A percentile compares a stretch with the other conserved stretches of the same genome.
phyloP scores from a whole-genome alignment of 2,329 filamentous ascomycete species.

The Fusarium humuli region DNA sequence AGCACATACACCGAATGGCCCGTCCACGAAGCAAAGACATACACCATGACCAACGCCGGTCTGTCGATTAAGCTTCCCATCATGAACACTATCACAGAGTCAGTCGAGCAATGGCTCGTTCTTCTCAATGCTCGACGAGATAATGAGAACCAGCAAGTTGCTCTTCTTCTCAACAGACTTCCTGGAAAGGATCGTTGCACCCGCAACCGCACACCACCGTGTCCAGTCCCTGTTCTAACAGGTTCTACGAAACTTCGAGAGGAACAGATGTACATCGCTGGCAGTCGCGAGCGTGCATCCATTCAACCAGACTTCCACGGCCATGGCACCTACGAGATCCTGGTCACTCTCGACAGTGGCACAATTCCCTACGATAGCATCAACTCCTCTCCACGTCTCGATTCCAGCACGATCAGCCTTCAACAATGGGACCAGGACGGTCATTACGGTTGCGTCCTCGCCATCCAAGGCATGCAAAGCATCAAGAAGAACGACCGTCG shows the following conservation, averaged over 20 bases:
- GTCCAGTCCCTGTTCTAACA: slow-evolving; percentile 4
- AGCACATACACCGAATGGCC: slow-evolving; percentile 25
- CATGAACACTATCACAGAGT: slow-evolving; percentile 27
- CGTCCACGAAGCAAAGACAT: slow-evolving; percentile 24
- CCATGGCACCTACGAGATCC: slow-evolving; percentile 10
- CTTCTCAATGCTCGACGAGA: slow-evolving; percentile 24
- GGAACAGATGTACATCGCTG: slow-evolving; percentile 22
- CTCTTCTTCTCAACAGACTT: slow-evolving; percentile 3
- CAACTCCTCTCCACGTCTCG: slow-evolving; percentile 5
- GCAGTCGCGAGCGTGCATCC: slow-evolving; percentile 7
- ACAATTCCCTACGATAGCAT: slow-evolving; percentile 15
- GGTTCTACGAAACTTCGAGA: slow-evolving; percentile 10
- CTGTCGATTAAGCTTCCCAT: slow-evolving; percentile 16
- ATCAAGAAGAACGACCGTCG: slow-evolving; percentile 26
- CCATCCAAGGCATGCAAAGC: slow-evolving; percentile 24
- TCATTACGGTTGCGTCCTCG: slow-evolving; percentile 12
- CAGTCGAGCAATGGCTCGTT: slow-evolving; percentile 25
- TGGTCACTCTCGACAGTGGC: slow-evolving; percentile 14
- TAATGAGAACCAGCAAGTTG: slow-evolving; percentile 23
- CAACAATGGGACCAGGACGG: slow-evolving; percentile 17
- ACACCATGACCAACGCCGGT: slow-evolving; percentile 20
- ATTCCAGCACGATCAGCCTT: slow-evolving; percentile 5
- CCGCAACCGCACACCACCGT: slow-evolving; percentile 4
- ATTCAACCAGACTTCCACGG: slow-evolving; percentile 14
- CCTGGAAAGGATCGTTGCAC: slow-evolving; percentile 27